These are phyloP conservation scores for Colletotrichum sp. DNA, from an alignment of 2,329 filamentous ascomycete genomes.

Conservation along the genomic window DNA sequence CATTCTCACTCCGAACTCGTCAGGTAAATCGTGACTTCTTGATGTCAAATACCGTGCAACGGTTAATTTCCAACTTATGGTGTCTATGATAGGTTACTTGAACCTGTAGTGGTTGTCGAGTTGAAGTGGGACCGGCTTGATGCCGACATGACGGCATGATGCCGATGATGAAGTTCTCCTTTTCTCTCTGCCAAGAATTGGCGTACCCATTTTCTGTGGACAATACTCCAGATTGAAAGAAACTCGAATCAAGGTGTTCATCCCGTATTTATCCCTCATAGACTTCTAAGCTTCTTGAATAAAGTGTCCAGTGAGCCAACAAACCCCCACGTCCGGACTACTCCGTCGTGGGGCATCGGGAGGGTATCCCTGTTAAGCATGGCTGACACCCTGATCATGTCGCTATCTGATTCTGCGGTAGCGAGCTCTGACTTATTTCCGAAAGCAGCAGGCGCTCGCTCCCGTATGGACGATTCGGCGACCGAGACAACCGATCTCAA, in stretches of 20 bases:
- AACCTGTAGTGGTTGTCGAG: not conserved
- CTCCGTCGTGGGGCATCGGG: too few relatives aligned
- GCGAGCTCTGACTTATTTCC: too few relatives aligned
- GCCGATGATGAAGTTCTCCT: not conserved
- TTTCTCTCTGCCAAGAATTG: not conserved
- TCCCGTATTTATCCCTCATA: not conserved
- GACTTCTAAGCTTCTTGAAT: not conserved
- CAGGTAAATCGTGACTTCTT: accelerated
- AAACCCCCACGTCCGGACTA: too few relatives aligned
- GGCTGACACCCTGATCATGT: too few relatives aligned
- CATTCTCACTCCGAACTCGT: not conserved
- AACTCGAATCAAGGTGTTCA: not conserved
- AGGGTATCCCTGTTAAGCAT: too few relatives aligned
- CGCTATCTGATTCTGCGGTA: too few relatives aligned
- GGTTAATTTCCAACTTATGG: accelerated
- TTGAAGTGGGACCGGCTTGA: not conserved
- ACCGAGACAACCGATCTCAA: too few relatives aligned
- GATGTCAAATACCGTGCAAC: not conserved
- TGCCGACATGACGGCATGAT: not conserved
- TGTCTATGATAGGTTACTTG: accelerated
- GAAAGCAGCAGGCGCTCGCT: too few relatives aligned
- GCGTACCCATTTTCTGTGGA: not conserved
- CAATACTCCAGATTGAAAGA: not conserved
- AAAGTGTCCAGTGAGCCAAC: too few relatives aligned
- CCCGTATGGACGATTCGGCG: too few relatives aligned